Evolutionary conservation across 2,329 filamentous ascomycete genomes (phyloP).

Genomic region (Biscogniauxia mediterranea): DNA sequence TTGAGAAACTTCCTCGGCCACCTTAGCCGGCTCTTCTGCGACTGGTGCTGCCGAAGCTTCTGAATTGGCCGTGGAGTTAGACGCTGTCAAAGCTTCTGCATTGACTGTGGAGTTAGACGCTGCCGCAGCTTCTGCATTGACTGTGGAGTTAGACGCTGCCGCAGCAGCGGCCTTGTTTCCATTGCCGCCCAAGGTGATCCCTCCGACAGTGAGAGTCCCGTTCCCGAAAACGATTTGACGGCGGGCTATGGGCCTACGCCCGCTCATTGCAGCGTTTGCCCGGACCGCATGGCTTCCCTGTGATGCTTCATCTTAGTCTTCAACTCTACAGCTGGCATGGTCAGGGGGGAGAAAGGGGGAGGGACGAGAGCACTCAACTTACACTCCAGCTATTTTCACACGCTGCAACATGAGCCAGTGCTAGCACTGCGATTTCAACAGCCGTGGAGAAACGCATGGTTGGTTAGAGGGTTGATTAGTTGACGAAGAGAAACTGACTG

Average conservation of each 20-base stretch:
- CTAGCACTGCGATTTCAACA: constrained; percentile 6
- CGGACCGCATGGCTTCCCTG: constrained; percentile 15
- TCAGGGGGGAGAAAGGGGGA: background rate
- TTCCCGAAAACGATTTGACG: constrained; percentile 7
- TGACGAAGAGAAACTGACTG: constrained; percentile 1
- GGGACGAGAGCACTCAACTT: background rate
- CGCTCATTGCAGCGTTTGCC: constrained; percentile 10
- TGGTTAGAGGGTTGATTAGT: background rate
- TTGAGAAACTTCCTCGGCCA: background rate
- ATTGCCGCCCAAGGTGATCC: constrained; percentile 1
- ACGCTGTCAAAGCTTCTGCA: background rate
- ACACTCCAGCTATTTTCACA: constrained; percentile 11
- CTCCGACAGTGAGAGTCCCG: constrained; percentile 5
- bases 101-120: background rate
- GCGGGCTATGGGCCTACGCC: background rate
- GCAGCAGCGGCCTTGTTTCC: background rate
- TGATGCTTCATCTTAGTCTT: background rate
- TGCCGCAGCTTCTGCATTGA: background rate
- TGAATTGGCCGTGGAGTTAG: background rate
- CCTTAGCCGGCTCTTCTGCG: background rate
- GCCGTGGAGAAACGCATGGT: constrained; percentile 14
- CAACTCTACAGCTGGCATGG: background rate
- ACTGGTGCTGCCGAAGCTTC: background rate
- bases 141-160: background rate
- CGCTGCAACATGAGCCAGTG: constrained; percentile 5